These are phyloP conservation scores for Canariomyces notabilis DNA, from an alignment of 2,329 filamentous ascomycete genomes.

Conservation along the genomic window DNA sequence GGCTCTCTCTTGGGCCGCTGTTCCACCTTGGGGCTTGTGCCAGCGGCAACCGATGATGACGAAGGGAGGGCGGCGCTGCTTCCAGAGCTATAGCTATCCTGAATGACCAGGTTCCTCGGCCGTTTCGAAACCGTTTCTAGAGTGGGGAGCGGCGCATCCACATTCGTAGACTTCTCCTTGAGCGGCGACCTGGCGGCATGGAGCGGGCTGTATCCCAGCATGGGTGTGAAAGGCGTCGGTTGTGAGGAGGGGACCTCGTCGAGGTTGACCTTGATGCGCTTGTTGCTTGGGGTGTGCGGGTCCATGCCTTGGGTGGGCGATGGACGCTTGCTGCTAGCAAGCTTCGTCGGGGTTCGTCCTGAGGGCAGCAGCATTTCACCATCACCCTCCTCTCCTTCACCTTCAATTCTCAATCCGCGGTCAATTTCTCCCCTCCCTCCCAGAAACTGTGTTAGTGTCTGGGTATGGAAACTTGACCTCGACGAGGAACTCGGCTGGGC, in stretches of 20 bases:
- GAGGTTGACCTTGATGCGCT: constrained; percentile 34
- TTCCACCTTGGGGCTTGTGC: constrained; percentile 17
- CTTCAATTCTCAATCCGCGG: constrained; percentile 18
- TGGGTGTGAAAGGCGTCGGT: constrained; percentile 38
- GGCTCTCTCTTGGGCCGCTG: constrained; percentile 14
- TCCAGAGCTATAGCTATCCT: constrained; percentile 42
- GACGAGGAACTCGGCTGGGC: neutral
- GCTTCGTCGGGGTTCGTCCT: neutral
- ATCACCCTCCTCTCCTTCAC: constrained; percentile 24
- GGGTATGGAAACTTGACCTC: constrained; percentile 30
- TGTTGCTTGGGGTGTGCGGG: constrained; percentile 38
- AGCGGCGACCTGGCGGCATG: constrained; percentile 34
- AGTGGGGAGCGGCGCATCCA: constrained; percentile 21
- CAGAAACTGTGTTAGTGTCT: constrained; percentile 33
- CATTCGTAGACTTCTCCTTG: constrained; percentile 33
- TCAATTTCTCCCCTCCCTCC: constrained; percentile 10
- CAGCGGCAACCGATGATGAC: constrained; percentile 11
- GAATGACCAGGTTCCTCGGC: constrained; percentile 35
- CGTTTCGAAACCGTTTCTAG: constrained; percentile 24
- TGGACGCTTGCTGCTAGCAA: neutral
- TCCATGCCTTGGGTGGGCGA: constrained; percentile 14
- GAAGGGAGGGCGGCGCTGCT: constrained; percentile 13
- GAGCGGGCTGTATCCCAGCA: constrained; percentile 37
- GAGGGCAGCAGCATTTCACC: constrained; percentile 2
- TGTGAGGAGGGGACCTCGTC: constrained; percentile 44